Evolutionary conservation across 2,329 filamentous ascomycete genomes (phyloP).

Genomic region (Epichloe uncinata): DNA sequence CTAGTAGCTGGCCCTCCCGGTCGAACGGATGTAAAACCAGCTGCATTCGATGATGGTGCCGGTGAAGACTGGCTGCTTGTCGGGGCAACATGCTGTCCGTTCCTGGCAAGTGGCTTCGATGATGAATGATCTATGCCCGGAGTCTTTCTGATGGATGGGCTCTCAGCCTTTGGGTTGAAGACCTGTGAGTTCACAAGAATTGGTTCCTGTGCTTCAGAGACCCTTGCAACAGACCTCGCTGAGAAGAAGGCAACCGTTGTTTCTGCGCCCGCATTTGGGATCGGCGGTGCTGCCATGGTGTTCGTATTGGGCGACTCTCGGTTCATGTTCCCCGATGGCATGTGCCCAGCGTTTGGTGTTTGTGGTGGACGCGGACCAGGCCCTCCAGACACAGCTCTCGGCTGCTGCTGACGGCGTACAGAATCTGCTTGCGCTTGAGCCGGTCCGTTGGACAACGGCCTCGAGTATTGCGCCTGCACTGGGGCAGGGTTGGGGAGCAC

Average conservation of each 20-base stretch:
- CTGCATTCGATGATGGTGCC: slow-evolving; percentile 11
- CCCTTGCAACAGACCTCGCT: slow-evolving; percentile 9
- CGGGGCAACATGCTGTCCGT: slow-evolving; percentile 38
- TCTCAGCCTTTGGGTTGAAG: slow-evolving; percentile 65
- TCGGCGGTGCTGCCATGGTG: slow-evolving; percentile 33
- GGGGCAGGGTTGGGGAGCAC: slow-evolving; percentile 29
- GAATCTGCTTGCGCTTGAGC: slow-evolving; percentile 11
- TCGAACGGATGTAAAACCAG: slow-evolving; percentile 18
- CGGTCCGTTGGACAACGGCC: slow-evolving; percentile 8
- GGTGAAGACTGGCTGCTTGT: slow-evolving; percentile 15
- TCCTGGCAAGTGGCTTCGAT: slow-evolving; percentile 56
- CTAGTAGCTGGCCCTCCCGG: slow-evolving; percentile 16
- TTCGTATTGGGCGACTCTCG: slow-evolving; percentile 12
- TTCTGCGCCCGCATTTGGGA: slow-evolving; percentile 13
- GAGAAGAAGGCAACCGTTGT: slow-evolving; percentile 6
- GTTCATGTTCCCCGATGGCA: slow-evolving; percentile 8
- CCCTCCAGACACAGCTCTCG: slow-evolving; percentile 10
- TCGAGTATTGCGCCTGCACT: slow-evolving; percentile 11
- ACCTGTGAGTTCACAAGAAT: slow-evolving; percentile 21
- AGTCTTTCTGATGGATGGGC: slow-evolving; percentile 79
- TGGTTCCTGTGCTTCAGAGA: slow-evolving; percentile 25
- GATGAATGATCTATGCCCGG: slow-evolving; percentile 72
- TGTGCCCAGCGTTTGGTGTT: slow-evolving; percentile 19
- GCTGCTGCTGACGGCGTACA: neutral
- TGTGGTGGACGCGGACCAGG: slow-evolving; percentile 15